Evolutionary conservation across 2,329 filamentous ascomycete genomes (phyloP).

Genomic region (Torrubiella hemipterigena): DNA sequence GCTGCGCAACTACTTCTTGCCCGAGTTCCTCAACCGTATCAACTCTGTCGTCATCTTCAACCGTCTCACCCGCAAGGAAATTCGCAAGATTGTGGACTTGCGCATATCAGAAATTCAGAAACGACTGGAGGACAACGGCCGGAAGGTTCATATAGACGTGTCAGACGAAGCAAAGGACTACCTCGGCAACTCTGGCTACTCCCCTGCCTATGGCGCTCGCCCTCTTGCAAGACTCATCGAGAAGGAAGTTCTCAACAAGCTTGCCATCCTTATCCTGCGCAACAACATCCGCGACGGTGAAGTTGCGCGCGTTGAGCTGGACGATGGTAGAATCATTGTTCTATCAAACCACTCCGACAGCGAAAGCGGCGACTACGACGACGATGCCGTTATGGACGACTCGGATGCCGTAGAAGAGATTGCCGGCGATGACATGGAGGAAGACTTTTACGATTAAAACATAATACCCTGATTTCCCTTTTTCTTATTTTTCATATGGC

Average conservation of each 20-base stretch:
- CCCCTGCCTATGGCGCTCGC: slow-evolving; percentile 85
- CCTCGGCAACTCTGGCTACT: slow-evolving; percentile 83
- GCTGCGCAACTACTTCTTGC: slow-evolving; percentile 90
- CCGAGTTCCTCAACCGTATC: slow-evolving; percentile 98
- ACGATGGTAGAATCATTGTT: slow-evolving; percentile 69
- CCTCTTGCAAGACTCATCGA: slow-evolving; percentile 85
- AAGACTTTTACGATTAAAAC: slow-evolving; percentile 36
- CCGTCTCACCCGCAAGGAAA: slow-evolving; percentile 78
- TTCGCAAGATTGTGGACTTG: slow-evolving; percentile 90
- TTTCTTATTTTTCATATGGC: too few relatives aligned
- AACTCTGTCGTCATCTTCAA: slow-evolving; percentile 97
- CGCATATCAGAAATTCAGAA: slow-evolving; percentile 83
- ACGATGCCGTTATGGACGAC: slow-evolving; percentile 60
- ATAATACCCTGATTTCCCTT: too few relatives aligned
- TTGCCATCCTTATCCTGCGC: slow-evolving; percentile 83
- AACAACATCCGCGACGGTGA: slow-evolving; percentile 81
- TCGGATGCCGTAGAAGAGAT: slow-evolving; percentile 65
- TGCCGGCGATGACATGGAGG: slow-evolving; percentile 46
- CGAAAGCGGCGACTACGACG: slow-evolving; percentile 51
- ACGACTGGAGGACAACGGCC: slow-evolving; percentile 71
- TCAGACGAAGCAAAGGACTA: slow-evolving; percentile 84
- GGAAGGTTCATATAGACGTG: slow-evolving; percentile 76
- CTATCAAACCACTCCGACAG: slow-evolving; percentile 67
- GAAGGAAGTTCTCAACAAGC: slow-evolving; percentile 87
- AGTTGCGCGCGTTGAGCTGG: slow-evolving; percentile 63